Base-by-base conservation (phyloP, 2,329 filamentous ascomycete species). In the Penicillium sp. region DNA sequence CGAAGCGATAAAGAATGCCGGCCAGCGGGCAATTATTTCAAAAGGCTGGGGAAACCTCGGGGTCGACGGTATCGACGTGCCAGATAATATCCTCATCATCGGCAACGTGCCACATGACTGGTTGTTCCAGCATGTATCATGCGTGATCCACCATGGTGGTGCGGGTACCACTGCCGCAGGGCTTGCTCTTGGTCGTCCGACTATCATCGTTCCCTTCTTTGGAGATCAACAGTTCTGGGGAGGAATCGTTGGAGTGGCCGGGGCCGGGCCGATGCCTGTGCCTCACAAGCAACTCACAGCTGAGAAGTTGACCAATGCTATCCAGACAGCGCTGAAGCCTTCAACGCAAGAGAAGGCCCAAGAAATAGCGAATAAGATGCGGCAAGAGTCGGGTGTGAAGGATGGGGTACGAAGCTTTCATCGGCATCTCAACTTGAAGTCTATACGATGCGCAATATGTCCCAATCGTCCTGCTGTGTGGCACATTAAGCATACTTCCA, bases 1-100 rank as follows among this genome's bases (percentile, higher is more conserved):
- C 54, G 85, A 89, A 14, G 89, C 89, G 1, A 79, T 92, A 3
- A 76, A 79, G 50, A 78, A 81, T 10, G 81, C 86, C 0, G 88
- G 89, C 1, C 82, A 89, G n/a, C 81, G 91, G 55, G 91, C 90
- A 2, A 76, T 96, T 1, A 87, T 96, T 1, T 93, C 90, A 0
- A 92, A 93, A 67, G 92, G 91, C 16, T 96, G 91, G 92, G 90
- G 91, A 47, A 90, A 90, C 0, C 79, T 96, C 8, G 91, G 90
- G 31, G 88, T 84, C 0, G 88, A 91, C 64, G 79, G 85, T 32
- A 70, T 89, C 4, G 82, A 82, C 1, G 74, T 91, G n/a, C 90
- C 90, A 0, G 85, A 91, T 2, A 85, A 85, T 4, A 85, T 95
- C 2, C 90, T 89, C 69, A 90, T 95, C 85, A 79, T 96, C 37